Base-by-base conservation (phyloP, 257 asterid genomes). In the Osmanthus fragrans region DNA sequence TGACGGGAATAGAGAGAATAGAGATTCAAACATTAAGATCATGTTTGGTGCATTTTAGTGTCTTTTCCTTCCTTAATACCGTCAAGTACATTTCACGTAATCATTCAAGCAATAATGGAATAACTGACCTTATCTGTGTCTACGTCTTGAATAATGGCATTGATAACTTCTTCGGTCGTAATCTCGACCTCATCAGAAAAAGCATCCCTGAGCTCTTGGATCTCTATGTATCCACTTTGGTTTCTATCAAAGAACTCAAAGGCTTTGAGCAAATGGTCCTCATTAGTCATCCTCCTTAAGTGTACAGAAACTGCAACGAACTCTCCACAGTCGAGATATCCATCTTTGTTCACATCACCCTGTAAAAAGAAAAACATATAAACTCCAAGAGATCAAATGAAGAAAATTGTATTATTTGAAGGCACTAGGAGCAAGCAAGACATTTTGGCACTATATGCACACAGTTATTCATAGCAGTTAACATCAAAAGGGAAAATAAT, bases 311-410 rank as follows among this genome's bases (percentile, higher is more conserved):
- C 89, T 3, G 98, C 98, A 32, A 94, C 96, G 49, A 90, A 94
- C 90, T 94, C 98, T 29, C 90, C 94, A 56, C 80, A 87, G 71
- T 94, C 87, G 34, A 94, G 89, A 84, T 83, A 87, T 67, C 98
- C 98, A 73, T 94, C 97, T 49, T 89, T 92, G 77, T 94, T 93
- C n/a, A 84, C 88, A 72, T 94, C 98, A 13, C 97, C 98, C 97
- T 94, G 88, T 67, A 73, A 56, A 56, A 56, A n/a, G 25, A 63
- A 65, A 71, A 49, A 37, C 5, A 30, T 16, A 4, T 69, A 15
- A 33, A 4, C 1, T 70, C 23, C n/a, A 34, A 5, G 42, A 27
- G 10, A 68, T 33, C 21, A 47, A 16, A 16, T 47, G 56, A 47
- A 16, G 56, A 47, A 45, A 47, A 47, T 4, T 47, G n/a, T 47